These are phyloP conservation scores for Priceomyces castillae DNA, from an alignment of 805 yeast species.

Conservation along the genomic window DNA sequence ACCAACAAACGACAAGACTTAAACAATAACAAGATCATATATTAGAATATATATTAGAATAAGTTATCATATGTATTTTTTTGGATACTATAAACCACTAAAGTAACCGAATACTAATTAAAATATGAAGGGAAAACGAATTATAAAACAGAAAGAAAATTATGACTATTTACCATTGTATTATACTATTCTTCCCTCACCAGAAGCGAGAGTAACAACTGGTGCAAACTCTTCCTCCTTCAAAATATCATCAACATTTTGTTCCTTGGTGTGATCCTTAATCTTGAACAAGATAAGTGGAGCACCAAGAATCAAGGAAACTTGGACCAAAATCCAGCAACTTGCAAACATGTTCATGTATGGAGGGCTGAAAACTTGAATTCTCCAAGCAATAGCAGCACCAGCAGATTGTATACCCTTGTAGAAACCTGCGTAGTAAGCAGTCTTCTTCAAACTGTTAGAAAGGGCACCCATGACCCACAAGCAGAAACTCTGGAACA, in stretches of 20 bases:
- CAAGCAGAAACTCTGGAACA: slow-evolving; percentile 56
- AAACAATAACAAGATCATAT: no score
- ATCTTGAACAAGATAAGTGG: slow-evolving; percentile 46
- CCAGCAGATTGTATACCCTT: slow-evolving; percentile 66
- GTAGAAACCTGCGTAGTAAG: slow-evolving; percentile 59
- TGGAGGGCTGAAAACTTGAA: slow-evolving; percentile 41
- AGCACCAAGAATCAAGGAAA: slow-evolving; percentile 46
- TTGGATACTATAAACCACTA: no score
- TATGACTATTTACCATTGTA: neutral
- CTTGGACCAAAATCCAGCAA: slow-evolving; percentile 52
- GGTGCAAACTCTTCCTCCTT: slow-evolving; percentile 18
- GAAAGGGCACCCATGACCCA: slow-evolving; percentile 61
- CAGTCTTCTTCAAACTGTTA: slow-evolving; percentile 53
- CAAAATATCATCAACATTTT: slow-evolving; percentile 34
- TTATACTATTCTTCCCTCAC: slow-evolving; percentile 1
- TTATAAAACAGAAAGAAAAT: neutral
- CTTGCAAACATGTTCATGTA: slow-evolving; percentile 46
- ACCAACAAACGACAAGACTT: no score
- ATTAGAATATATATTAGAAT: no score
- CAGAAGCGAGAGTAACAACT: slow-evolving; percentile 4
- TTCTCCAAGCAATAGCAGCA: slow-evolving; percentile 59
- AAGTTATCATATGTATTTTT: no score
- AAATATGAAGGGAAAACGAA: neutral
- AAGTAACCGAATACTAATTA: no score
- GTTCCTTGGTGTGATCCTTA: slow-evolving; percentile 42